phyloP scores from a whole-genome alignment of 208 protist species.

The Trypanosoma scelopori region DNA sequence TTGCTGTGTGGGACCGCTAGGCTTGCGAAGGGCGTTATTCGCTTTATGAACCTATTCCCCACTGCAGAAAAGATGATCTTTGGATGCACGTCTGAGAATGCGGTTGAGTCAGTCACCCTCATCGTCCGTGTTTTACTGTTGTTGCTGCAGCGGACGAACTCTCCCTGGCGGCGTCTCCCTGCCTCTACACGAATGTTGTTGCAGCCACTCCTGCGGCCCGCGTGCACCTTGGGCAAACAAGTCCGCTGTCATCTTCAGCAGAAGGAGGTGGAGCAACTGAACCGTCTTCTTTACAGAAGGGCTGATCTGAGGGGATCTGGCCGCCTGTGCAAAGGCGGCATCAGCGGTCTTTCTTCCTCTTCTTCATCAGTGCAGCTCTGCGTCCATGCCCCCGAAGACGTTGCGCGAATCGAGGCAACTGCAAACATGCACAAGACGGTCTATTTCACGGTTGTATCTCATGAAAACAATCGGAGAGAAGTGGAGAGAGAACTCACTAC shows the following conservation, averaged over 20 bases:
- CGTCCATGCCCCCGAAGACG: slow-evolving; percentile 6
- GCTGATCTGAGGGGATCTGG: neutral
- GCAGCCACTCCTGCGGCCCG: slow-evolving; percentile 32
- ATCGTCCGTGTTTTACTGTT: slow-evolving; percentile 9
- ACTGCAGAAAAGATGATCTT: slow-evolving; percentile 21
- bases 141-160: neutral
- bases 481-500: slow-evolving; percentile 12
- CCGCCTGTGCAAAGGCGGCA: neutral
- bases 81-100: slow-evolving; percentile 12
- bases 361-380: neutral
- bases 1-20: neutral
- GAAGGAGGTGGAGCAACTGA: slow-evolving; percentile 33
- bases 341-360: neutral
- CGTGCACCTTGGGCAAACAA: slow-evolving; percentile 39
- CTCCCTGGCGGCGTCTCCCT: slow-evolving; percentile 6
- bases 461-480: slow-evolving; percentile 12
- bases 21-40: slow-evolving; percentile 11
- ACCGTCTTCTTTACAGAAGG: slow-evolving; percentile 25
- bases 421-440: slow-evolving; percentile 16
- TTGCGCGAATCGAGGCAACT: slow-evolving; percentile 11
- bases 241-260: slow-evolving; percentile 36
- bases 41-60: slow-evolving; percentile 12
- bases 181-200: slow-evolving; percentile 18
- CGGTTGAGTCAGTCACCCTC: slow-evolving; percentile 7
- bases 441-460: slow-evolving; percentile 13